Percentiles rank a stretch among this genome's conserved stretches.
These are phyloP conservation scores for Aureobasidium vineae DNA, from an alignment of 2,329 filamentous ascomycete genomes.

Conservation along the genomic window DNA sequence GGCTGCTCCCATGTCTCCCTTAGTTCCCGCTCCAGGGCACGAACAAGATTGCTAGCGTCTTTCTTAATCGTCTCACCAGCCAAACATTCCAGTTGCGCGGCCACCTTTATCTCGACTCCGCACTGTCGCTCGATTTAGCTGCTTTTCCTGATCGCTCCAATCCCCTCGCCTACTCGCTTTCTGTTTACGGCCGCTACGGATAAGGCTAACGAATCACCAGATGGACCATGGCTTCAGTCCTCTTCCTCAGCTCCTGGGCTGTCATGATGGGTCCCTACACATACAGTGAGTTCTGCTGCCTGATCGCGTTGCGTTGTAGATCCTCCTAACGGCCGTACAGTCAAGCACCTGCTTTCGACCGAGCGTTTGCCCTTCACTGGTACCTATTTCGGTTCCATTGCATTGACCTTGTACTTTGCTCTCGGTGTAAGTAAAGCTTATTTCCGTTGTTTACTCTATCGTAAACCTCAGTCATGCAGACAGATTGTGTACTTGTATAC, in stretches of 20 bases:
- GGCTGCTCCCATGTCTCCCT: constrained; percentile 30
- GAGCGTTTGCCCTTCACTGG: constrained; percentile 87
- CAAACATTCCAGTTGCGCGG: constrained; percentile 25
- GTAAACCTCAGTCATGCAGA: constrained; percentile 21
- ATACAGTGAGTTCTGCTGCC: constrained; percentile 55
- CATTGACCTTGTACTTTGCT: constrained; percentile 85
- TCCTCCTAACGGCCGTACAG: constrained; percentile 34
- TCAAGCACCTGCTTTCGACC: constrained; percentile 78
- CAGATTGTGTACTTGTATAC: constrained; percentile 14
- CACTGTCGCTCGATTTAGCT: constrained; percentile 26
- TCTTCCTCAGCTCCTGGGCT: constrained; percentile 91
- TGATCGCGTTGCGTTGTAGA: background rate
- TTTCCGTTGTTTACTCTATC: constrained; percentile 23
- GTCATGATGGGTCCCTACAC: constrained; percentile 87
- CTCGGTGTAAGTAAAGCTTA: constrained; percentile 69
- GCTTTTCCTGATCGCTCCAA: constrained; percentile 19
- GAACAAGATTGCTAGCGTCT: constrained; percentile 26
- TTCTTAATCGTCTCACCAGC: constrained; percentile 21
- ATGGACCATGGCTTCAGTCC: constrained; percentile 88
- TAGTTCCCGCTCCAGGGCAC: constrained; percentile 29
- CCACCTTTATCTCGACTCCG: constrained; percentile 19
- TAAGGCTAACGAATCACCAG: constrained; percentile 54
- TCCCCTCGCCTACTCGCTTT: constrained; percentile 24
- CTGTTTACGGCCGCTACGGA: constrained; percentile 26
- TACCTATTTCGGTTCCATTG: constrained; percentile 92